Conservation (phyloP, 805 yeast species). For the Candida fluviatilis region DNA sequence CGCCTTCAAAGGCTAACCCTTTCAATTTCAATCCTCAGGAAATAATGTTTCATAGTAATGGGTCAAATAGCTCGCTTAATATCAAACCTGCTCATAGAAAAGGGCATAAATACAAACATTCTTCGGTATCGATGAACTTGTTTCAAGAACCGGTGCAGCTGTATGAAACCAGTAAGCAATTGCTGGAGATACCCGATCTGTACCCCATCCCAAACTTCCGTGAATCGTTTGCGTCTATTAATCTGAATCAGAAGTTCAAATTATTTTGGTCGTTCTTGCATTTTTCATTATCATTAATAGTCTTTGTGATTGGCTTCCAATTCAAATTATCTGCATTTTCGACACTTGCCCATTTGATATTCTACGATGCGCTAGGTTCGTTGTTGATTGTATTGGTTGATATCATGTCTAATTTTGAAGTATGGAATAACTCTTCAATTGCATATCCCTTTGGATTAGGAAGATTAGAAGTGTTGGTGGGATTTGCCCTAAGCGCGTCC, state of each 20-base stretch:
- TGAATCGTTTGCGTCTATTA: conserved; percentile 63
- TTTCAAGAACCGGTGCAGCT: conserved; percentile 82
- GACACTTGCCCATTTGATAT: conserved; percentile 80
- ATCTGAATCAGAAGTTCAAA: conserved; percentile 52
- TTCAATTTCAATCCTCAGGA: conserved; percentile 64
- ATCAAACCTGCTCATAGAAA: conserved; percentile 69
- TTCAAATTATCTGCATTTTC: conserved; percentile 58
- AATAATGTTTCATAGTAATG: conserved; percentile 26
- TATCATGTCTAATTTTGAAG: conserved; percentile 85
- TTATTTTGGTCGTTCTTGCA: conserved; percentile 60
- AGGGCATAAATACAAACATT: conserved; percentile 94
- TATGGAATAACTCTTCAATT: conserved; percentile 80
- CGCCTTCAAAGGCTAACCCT: conserved; percentile 38
- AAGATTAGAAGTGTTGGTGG: conserved; percentile 82
- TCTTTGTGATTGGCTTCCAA: conserved; percentile 58
- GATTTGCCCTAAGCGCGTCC: conserved; percentile 82
- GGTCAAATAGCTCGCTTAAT: conserved; percentile 20
- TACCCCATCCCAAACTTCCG: conserved; percentile 67
- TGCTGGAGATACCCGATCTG: conserved; percentile 55
- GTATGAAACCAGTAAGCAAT: conserved; percentile 44
- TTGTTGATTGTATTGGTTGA: conserved; percentile 66
- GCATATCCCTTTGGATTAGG: conserved; percentile 91
- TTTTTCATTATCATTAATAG: conserved; percentile 45
- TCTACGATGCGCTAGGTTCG: conserved; percentile 83
- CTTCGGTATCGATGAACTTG: conserved; percentile 92